phyloP scores from a whole-genome alignment of 495 filamentous ascomycete genomes.

The Penicillium paradoxum region DNA sequence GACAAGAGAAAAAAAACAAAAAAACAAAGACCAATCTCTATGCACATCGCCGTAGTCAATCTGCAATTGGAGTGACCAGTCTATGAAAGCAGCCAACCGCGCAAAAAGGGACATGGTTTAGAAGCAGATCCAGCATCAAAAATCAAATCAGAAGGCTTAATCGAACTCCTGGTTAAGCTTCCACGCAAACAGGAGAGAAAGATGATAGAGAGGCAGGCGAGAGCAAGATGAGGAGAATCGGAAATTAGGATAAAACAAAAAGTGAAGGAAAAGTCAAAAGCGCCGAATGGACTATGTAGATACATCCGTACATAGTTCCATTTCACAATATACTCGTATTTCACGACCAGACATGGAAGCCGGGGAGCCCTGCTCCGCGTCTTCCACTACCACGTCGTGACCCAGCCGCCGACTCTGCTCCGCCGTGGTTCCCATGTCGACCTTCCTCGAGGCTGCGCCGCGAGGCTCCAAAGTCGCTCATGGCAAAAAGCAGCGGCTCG shows the following conservation, averaged over 20 bases:
- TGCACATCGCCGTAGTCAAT: conserved; percentile 15
- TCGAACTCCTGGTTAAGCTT: neutral
- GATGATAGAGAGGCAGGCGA: neutral
- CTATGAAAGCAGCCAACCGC: conserved; percentile 21
- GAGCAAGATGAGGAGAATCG: neutral
- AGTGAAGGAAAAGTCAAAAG: neutral
- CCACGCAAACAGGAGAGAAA: neutral
- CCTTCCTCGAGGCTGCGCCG: conserved; percentile 72
- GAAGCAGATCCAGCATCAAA: conserved; percentile 2
- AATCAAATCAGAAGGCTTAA: neutral
- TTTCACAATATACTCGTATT: neutral
- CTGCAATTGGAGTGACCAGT: conserved; percentile 11
- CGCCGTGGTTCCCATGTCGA: conserved; percentile 43
- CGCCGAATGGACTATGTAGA: neutral
- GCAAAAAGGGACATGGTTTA: conserved; percentile 8
- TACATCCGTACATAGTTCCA: neutral
- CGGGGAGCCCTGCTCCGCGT: conserved; percentile 33
- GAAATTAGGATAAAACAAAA: conserved; percentile 1
- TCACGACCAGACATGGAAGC: conserved; percentile 31
- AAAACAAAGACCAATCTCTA: conserved; percentile 15
- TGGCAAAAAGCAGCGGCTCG: conserved; percentile 78
- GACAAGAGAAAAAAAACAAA: conserved; percentile 1
- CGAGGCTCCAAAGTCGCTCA: conserved; percentile 73
- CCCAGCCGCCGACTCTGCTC: conserved; percentile 25
- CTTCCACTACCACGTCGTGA: conserved; percentile 40